Percentiles rank a stretch among this genome's conserved stretches.
Conservation (phyloP, 139 green algal species). For the Chlamydomonas asymmetrica region DNA sequence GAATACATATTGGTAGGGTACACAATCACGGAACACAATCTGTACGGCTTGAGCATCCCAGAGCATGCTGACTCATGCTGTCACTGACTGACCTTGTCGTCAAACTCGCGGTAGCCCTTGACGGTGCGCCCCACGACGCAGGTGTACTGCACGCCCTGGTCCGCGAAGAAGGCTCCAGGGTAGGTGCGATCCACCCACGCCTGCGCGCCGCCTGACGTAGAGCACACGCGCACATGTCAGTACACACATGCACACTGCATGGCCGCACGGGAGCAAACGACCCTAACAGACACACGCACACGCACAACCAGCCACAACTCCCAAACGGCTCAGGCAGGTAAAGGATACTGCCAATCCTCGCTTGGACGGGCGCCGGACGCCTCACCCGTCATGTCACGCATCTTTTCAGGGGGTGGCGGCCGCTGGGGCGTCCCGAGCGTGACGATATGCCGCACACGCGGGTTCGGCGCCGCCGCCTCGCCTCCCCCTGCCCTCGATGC, state of each 20-base stretch:
- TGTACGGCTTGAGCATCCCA: too few relatives aligned
- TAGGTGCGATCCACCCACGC: constrained; percentile 64
- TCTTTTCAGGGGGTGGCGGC: constrained; percentile 45
- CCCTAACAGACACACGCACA: too few relatives aligned
- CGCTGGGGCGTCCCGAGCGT: constrained; percentile 71
- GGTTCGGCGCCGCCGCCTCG: constrained; percentile 9
- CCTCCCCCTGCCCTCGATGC: neutral
- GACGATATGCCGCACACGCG: constrained; percentile 50
- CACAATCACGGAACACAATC: too few relatives aligned
- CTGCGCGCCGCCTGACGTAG: constrained; percentile 63
- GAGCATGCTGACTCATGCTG: too few relatives aligned
- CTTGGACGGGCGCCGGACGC: too few relatives aligned
- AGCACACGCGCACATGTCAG: too few relatives aligned
- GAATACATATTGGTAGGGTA: too few relatives aligned
- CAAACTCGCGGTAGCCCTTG: constrained; percentile 28
- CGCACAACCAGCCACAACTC: too few relatives aligned
- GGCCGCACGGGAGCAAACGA: too few relatives aligned
- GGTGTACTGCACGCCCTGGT: constrained; percentile 54
- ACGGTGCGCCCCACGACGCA: constrained; percentile 61
- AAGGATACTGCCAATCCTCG: too few relatives aligned
- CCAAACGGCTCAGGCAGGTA: too few relatives aligned
- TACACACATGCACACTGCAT: too few relatives aligned
- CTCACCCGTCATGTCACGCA: constrained; percentile 55
- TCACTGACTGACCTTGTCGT: constrained; percentile 15
- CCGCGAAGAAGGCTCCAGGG: constrained; percentile 62